phyloP scores from a whole-genome alignment of 2,329 filamentous ascomycete genomes.

The Scedosporium boydii region DNA sequence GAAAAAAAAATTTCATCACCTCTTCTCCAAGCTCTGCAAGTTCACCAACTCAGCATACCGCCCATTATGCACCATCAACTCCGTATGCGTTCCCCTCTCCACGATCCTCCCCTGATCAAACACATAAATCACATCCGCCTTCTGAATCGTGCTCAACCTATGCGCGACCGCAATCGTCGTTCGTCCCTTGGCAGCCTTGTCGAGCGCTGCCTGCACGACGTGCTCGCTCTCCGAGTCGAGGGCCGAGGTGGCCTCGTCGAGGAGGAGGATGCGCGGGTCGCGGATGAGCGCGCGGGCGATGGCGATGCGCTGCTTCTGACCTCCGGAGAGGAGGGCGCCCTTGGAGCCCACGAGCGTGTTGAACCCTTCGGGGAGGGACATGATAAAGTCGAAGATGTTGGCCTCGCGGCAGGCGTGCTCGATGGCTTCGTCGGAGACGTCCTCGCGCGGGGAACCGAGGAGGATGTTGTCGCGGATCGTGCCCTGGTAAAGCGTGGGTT shows the following conservation, averaged over 20 bases:
- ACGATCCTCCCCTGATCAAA: conserved; percentile 83
- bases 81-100: conserved; percentile 71
- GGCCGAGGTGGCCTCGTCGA: conserved; percentile 74
- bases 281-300: conserved; percentile 86
- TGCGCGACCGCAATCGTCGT: conserved; percentile 95
- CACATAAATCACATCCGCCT: conserved; percentile 93
- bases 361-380: conserved; percentile 78
- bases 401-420: conserved; percentile 77
- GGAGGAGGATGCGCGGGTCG: conserved; percentile 77
- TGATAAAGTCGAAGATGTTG: conserved; percentile 88
- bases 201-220: conserved; percentile 70
- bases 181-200: conserved; percentile 72
- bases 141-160: conserved; percentile 83
- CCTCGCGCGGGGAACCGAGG: conserved; percentile 59
- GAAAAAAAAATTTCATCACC: neutral
- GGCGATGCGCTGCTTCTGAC: conserved; percentile 89
- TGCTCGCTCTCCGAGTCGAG: conserved; percentile 71
- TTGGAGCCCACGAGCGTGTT: conserved; percentile 79
- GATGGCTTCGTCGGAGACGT: conserved; percentile 62
- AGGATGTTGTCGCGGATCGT: conserved; percentile 86
- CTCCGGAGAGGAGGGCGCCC: conserved; percentile 75
- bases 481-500: conserved; percentile 90
- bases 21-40: conserved; percentile 57
- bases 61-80: conserved; percentile 60
- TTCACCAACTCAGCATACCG: conserved; percentile 73